Evolutionary conservation across 2,329 filamentous ascomycete species (phyloP), one percentile per base, ranked within the genome.

Genomic region (Biscogniauxia sp.): DNA sequence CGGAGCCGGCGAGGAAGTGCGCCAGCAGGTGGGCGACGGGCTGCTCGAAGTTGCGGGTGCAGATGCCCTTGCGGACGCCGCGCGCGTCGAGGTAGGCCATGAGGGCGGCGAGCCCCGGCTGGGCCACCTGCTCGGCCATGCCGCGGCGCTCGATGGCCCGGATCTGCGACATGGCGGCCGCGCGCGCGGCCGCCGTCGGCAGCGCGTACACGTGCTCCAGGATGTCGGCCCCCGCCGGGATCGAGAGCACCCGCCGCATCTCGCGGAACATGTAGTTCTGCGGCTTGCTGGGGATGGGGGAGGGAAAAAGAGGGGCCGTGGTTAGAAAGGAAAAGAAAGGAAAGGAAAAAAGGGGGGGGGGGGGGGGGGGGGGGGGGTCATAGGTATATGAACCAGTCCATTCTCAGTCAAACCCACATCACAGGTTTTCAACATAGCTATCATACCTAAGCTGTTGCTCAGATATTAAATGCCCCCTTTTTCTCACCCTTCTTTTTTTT

Each of bases 181-280:
- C 79, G 69, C 88, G 88, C 56, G 76, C 70, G 13, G 84, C 76
- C 0, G 77, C 69, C 3, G 82, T 80, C 0, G 93, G 87, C 0
- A 98, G 87, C 2, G 82, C 77, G 73, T 93, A 88, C 72, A 97
- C 88, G 78, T 98, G 91, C 63, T 93, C 88, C 51, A 99, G 88
- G 72, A 99, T 98, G 76, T 99, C 95, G 70, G 82, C 79, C 41
- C 80, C 77, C 73, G 88, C 89, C 64, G 85, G 74, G 68, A 98
- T 97, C 55, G 80, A 82, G 17, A 98, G 84, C 7, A 86, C 88
- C 15, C 78, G 73, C 65, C 88, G 89, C 94, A 99, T 98, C 72
- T 96, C 84, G 20, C 78, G 75, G 77, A 98, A 98, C 94, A 98
- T 99, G 83, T 97, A 92, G 68, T 90, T 95, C 77, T 98, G 94